Conservation (phyloP, 164 flowering plant genomes). For the Vitis rotundifolia region DNA sequence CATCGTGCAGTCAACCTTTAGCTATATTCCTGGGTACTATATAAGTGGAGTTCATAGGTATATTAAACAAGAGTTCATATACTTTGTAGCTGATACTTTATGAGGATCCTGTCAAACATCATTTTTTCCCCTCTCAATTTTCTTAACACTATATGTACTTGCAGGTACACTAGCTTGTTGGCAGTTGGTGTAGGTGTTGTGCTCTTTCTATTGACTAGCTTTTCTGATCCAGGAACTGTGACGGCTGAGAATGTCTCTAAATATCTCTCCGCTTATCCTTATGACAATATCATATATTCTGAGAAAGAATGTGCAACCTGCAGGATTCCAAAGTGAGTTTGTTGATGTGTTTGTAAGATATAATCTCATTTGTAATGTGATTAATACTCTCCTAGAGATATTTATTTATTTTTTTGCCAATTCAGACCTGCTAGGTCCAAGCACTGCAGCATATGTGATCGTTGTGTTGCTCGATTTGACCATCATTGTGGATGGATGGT, state of each 20-base stretch:
- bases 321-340: constrained; percentile 72
- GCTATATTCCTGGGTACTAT: constrained; percentile 83
- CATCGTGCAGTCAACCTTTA: constrained; percentile 58
- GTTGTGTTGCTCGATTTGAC: constrained; percentile 97
- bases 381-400: constrained; percentile 12
- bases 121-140: background rate
- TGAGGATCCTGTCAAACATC: background rate
- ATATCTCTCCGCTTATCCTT: constrained; percentile 78
- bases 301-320: constrained; percentile 93
- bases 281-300: constrained; percentile 68
- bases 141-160: constrained; percentile 19
- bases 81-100: background rate
- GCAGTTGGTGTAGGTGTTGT: constrained; percentile 80
- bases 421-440: constrained; percentile 96
- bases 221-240: constrained; percentile 95
- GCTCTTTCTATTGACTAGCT: constrained; percentile 90
- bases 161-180: constrained; percentile 83
- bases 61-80: background rate
- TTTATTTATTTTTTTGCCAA: constrained; percentile 9
- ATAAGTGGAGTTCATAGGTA: constrained; percentile 81
- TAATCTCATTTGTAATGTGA: background rate
- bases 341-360: background rate
- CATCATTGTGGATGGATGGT: constrained; percentile 99
- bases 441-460: constrained; percentile 91
- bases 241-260: constrained; percentile 70